Percentiles rank a stretch among this genome's conserved stretches.
Conservation (phyloP, 1,284 basidiomycete genomes). For the Pseudozyma sp. region DNA sequence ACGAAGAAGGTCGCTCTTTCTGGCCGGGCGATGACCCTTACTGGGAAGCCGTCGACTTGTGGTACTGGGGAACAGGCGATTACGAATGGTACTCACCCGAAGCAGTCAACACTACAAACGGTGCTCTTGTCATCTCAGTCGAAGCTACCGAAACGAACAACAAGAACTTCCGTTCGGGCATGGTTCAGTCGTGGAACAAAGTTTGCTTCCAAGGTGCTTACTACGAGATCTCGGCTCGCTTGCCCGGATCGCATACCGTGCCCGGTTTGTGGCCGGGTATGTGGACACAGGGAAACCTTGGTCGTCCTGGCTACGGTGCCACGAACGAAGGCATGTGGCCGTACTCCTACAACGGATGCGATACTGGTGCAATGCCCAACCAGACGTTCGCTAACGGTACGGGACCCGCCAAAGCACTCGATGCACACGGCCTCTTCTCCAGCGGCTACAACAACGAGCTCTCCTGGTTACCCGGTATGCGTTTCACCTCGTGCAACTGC, state of each 20-base stretch:
- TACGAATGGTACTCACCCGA: conserved; percentile 70
- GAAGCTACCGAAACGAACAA: conserved; percentile 59
- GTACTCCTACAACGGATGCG: conserved; percentile 70
- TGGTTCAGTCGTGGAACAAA: conserved; percentile 69
- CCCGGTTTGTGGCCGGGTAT: conserved; percentile 70
- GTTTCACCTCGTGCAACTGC: conserved; percentile 64
- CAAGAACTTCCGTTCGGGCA: conserved; percentile 66
- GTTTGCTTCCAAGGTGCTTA: conserved; percentile 69
- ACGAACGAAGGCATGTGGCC: conserved; percentile 69
- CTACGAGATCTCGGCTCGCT: conserved; percentile 55
- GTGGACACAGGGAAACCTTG: conserved; percentile 66
- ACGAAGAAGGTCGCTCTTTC: conserved; percentile 77
- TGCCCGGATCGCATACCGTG: conserved; percentile 32
- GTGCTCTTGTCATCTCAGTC: conserved; percentile 57
- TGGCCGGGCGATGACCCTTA: conserved; percentile 68
- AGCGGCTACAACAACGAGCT: conserved; percentile 44
- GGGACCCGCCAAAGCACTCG: conserved; percentile 52
- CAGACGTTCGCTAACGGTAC: conserved; percentile 57
- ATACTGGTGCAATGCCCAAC: conserved; percentile 64
- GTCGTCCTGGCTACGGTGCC: conserved; percentile 66
- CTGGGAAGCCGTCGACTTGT: conserved; percentile 72
- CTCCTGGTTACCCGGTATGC: conserved; percentile 64
- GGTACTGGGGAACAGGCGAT: conserved; percentile 70
- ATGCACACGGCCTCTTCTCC: conserved; percentile 43
- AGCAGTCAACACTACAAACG: conserved; percentile 58